Conservation (phyloP, 2,329 filamentous ascomycete species). For the Hypomyces perniciosus region DNA sequence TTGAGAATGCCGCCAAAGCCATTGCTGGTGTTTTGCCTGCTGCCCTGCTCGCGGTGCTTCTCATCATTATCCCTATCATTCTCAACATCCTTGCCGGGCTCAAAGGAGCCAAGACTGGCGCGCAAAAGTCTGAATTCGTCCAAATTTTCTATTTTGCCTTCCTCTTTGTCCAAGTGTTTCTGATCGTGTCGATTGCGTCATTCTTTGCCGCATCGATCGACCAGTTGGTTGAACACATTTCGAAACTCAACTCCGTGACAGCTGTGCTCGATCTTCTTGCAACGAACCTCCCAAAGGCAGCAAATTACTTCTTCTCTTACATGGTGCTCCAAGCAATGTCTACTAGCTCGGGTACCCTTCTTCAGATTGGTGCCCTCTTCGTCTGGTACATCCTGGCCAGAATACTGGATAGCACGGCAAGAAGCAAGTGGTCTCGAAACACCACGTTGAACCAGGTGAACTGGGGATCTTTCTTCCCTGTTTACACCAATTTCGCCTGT, state of each 20-base stretch:
- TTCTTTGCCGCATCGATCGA: slow-evolving; percentile 61
- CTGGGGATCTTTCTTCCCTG: slow-evolving; percentile 92
- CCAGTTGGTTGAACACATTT: slow-evolving; percentile 50
- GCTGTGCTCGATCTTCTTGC: slow-evolving; percentile 68
- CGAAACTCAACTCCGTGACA: slow-evolving; percentile 47
- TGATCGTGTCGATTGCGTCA: slow-evolving; percentile 82
- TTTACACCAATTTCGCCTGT: slow-evolving; percentile 94
- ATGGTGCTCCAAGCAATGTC: slow-evolving; percentile 92
- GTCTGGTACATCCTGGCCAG: slow-evolving; percentile 78
- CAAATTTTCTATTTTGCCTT: slow-evolving; percentile 93
- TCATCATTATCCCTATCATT: slow-evolving; percentile 75
- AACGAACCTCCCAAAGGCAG: slow-evolving; percentile 71
- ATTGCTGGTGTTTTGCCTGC: slow-evolving; percentile 86
- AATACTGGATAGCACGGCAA: slow-evolving; percentile 73
- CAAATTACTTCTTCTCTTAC: slow-evolving; percentile 98
- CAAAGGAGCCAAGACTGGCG: slow-evolving; percentile 78
- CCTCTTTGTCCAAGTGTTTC: slow-evolving; percentile 88
- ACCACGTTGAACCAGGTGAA: slow-evolving; percentile 69
- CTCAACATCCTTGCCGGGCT: slow-evolving; percentile 65
- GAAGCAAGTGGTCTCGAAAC: slow-evolving; percentile 80
- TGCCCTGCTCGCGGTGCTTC: slow-evolving; percentile 66
- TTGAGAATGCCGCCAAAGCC: slow-evolving; percentile 56
- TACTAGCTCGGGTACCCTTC: slow-evolving; percentile 79
- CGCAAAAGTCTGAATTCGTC: slow-evolving; percentile 72
- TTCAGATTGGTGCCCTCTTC: slow-evolving; percentile 74